Evolutionary conservation across 306 rosid species (phyloP).

Genomic region (Dryas drummondii): DNA sequence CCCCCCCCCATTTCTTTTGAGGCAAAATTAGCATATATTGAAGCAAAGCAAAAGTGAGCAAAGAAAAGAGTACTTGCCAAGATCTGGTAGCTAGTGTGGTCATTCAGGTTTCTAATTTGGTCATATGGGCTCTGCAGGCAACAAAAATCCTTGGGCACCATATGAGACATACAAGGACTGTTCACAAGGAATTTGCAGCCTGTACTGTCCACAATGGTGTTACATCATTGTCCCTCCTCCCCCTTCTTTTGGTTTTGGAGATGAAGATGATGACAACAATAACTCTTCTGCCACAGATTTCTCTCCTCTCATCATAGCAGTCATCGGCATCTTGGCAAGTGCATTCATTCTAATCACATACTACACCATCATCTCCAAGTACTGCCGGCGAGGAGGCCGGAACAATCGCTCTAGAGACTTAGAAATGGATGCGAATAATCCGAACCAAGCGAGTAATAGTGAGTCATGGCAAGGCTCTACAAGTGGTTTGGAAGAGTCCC

Average conservation of each 20-base stretch:
- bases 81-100: conserved; percentile 1
- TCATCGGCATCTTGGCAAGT: conserved; percentile 66
- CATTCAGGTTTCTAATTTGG: background rate
- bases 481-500: conserved; percentile 53
- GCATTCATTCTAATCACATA: conserved; percentile 59
- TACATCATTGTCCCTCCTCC: conserved; percentile 69
- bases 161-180: conserved; percentile 49
- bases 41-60: conserved; percentile 6
- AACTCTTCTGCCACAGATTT: conserved; percentile 38
- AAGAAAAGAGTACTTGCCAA: conserved; percentile 5
- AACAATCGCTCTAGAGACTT: background rate
- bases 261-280: background rate
- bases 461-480: conserved; percentile 34
- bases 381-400: conserved; percentile 38
- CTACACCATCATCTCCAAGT: conserved; percentile 61
- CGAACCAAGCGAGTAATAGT: background rate
- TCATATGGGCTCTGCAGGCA: conserved; percentile 42
- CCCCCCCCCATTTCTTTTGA: background rate
- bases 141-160: conserved; percentile 51
- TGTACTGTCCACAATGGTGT: conserved; percentile 85
- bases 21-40: background rate
- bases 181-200: conserved; percentile 65
- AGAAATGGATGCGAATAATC: conserved; percentile 15
- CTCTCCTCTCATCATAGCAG: conserved; percentile 73
- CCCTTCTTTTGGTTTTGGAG: conserved; percentile 36